Evolutionary conservation across 2,329 filamentous ascomycete species (phyloP), one percentile per base, ranked within the genome.

Genomic region (Byssothecium circinans): DNA sequence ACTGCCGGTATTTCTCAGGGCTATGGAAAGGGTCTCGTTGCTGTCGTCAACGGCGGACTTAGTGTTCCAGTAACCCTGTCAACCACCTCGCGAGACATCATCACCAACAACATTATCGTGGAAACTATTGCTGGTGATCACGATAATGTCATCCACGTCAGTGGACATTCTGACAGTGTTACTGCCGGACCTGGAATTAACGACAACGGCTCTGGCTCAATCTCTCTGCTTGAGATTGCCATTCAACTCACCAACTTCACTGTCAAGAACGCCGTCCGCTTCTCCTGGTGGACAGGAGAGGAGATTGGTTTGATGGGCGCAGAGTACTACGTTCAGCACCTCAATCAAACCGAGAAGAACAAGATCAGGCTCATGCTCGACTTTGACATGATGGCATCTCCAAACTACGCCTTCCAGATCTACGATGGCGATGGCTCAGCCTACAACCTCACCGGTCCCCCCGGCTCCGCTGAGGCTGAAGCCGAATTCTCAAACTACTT

Each of bases 191-290:
- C 83, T 1, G 87, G 87, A 17, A 89, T 91, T 76, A 91, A 91
- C 67, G 87, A 91, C 58, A 86, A 91, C 60, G 87, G 87, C 38
- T 85, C 84, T 2, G 87, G 87, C 45, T 83, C 79, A 27, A 78
- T 84, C 52, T 78, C 77, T 19, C 74, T 84, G 41, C 74, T 86
- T 8, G 81, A 82, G 43, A 74, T 84, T 23, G 83, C 83, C 8
- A 76, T 78, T 20, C 77, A 78, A 75, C 50, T 91, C 76, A 56
- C 82, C 78, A 78, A 89, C 42, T 92, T 88, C 75, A 81, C 84
- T 42, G 83, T 88, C 29, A 88, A 82, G 54, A 88, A 91, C 36
- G 64, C 64, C 2, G 80, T 80, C 12, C 86, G 86, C 66, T 89
- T 90, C 25, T 75, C 71, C 14, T 87, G 81, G 75, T 87, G 83